Percentiles rank a stretch among this genome's conserved stretches.
Conservation (phyloP, 106 monocot genomes). For the Iris macrosiphon region DNA sequence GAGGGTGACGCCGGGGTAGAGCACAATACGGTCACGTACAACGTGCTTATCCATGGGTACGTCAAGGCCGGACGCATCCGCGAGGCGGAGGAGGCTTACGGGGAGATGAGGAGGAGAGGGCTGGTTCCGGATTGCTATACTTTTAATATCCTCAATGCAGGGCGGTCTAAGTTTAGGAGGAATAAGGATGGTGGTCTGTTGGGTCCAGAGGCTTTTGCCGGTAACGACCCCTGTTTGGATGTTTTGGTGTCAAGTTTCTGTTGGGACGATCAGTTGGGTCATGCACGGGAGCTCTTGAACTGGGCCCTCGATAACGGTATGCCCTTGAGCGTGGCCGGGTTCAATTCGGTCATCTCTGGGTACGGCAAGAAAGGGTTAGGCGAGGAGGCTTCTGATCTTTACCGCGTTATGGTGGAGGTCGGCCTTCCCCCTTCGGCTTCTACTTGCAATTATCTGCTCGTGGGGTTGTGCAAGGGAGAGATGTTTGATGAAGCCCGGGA, state of each 20-base stretch:
- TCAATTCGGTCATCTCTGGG: constrained; percentile 64
- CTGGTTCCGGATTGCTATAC: constrained; percentile 73
- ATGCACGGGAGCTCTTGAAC: constrained; percentile 42
- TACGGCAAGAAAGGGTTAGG: constrained; percentile 59
- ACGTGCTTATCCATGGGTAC: constrained; percentile 79
- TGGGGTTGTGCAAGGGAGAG: constrained; percentile 60
- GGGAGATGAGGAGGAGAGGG: constrained; percentile 49
- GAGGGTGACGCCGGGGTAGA: constrained; percentile 19
- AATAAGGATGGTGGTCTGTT: constrained; percentile 3
- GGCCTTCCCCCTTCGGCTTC: constrained; percentile 52
- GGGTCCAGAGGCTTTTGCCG: constrained; percentile 1
- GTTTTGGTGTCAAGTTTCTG: constrained; percentile 51
- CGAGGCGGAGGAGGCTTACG: constrained; percentile 29
- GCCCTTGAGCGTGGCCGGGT: constrained; percentile 26
- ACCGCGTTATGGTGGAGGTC: constrained; percentile 33
- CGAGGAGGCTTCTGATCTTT: constrained; percentile 60
- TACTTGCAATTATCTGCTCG: constrained; percentile 63
- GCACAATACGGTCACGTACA: constrained; percentile 56
- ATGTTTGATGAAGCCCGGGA: constrained; percentile 50
- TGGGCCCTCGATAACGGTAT: constrained; percentile 22
- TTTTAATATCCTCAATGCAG: constrained; percentile 66
- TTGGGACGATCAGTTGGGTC: constrained; percentile 58
- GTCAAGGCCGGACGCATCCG: constrained; percentile 65
- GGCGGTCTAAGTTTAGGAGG: constrained; percentile 44
- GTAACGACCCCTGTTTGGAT: constrained; percentile 26